A percentile compares a stretch with the other conserved stretches of the same genome.
Conservation (phyloP, 2,329 filamentous ascomycete species). For the Xylariaceae sp. region DNA sequence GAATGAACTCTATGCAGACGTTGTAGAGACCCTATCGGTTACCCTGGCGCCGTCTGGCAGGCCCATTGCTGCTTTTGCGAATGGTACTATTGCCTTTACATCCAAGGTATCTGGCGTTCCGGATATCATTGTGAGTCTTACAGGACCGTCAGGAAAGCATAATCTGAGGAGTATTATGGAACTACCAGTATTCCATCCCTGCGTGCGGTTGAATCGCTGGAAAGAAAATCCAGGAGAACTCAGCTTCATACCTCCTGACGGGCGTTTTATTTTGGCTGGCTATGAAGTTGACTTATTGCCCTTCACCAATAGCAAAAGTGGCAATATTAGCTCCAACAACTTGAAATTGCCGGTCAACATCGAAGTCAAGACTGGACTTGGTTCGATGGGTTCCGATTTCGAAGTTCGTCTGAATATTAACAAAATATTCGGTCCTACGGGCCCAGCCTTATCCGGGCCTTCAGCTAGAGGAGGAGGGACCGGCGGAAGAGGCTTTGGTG, state of each 20-base stretch:
- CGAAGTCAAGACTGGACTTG: slow-evolving; percentile 82
- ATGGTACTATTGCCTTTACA: slow-evolving; percentile 93
- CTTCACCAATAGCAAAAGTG: slow-evolving; percentile 63
- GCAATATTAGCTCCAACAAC: slow-evolving; percentile 62
- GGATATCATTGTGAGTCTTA: slow-evolving; percentile 82
- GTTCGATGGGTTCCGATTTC: slow-evolving; percentile 79
- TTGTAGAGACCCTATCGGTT: slow-evolving; percentile 87
- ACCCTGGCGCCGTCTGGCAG: slow-evolving; percentile 90
- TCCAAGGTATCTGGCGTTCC: slow-evolving; percentile 94
- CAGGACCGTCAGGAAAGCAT: slow-evolving; percentile 80
- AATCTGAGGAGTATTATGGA: slow-evolving; percentile 78
- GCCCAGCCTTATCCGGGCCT: slow-evolving; percentile 46
- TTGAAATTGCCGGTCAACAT: slow-evolving; percentile 83
- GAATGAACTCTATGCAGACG: slow-evolving; percentile 96
- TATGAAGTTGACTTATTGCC: slow-evolving; percentile 94
- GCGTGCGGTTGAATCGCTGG: slow-evolving; percentile 90
- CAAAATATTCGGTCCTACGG: slow-evolving; percentile 61
- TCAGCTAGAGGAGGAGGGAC: slow-evolving; percentile 50
- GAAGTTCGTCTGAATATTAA: slow-evolving; percentile 80
- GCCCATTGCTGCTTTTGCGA: slow-evolving; percentile 83
- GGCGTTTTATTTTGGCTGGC: slow-evolving; percentile 88
- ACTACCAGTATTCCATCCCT: slow-evolving; percentile 93
- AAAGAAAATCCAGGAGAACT: slow-evolving; percentile 85
- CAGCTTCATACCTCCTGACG: slow-evolving; percentile 96
- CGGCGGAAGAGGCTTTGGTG: slow-evolving; percentile 50